Conservation (phyloP, 495 filamentous ascomycete species). For the Chaetomium fimeti region DNA sequence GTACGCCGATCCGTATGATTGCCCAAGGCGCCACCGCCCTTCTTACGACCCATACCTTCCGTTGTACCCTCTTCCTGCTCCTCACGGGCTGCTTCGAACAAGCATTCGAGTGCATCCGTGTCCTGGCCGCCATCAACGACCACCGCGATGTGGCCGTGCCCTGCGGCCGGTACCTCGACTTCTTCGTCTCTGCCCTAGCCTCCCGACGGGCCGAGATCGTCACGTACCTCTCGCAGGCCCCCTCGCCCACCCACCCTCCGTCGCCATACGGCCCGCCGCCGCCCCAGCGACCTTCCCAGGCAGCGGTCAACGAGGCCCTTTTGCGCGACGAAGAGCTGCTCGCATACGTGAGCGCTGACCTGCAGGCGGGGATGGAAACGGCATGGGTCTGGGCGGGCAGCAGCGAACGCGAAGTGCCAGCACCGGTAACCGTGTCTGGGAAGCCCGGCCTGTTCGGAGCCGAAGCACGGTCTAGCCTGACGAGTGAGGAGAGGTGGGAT, state of each 20-base stretch:
- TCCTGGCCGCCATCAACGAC: slow-evolving; percentile 64
- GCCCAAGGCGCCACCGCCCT: slow-evolving; percentile 47
- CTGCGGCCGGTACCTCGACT: slow-evolving; percentile 80
- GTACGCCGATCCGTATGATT: slow-evolving; percentile 50
- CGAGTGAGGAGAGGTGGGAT: slow-evolving; percentile 31
- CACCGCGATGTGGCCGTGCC: slow-evolving; percentile 69
- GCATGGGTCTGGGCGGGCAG: slow-evolving; percentile 89
- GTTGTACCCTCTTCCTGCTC: slow-evolving; percentile 77
- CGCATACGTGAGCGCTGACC: slow-evolving; percentile 82
- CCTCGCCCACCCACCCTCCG: slow-evolving; percentile 13
- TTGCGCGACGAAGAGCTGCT: slow-evolving; percentile 89
- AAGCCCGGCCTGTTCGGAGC: slow-evolving; percentile 25
- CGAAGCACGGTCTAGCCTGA: slow-evolving; percentile 31
- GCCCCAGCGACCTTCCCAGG: slow-evolving; percentile 24
- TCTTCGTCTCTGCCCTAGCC: slow-evolving; percentile 69
- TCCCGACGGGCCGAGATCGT: slow-evolving; percentile 55
- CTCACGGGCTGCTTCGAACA: slow-evolving; percentile 68
- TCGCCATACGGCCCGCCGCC: slow-evolving; percentile 24
- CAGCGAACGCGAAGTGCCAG: slow-evolving; percentile 41
- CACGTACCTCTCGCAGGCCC: slow-evolving; percentile 34
- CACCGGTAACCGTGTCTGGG: slow-evolving; percentile 9
- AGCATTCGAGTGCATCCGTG: slow-evolving; percentile 70
- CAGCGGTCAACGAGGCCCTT: slow-evolving; percentile 47
- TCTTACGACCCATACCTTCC: slow-evolving; percentile 84
- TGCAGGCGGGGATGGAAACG: slow-evolving; percentile 77